Percentiles rank a stretch among this genome's conserved stretches.
phyloP scores from a whole-genome alignment of 2,329 filamentous ascomycete species.

The Aspergillus sp. region DNA sequence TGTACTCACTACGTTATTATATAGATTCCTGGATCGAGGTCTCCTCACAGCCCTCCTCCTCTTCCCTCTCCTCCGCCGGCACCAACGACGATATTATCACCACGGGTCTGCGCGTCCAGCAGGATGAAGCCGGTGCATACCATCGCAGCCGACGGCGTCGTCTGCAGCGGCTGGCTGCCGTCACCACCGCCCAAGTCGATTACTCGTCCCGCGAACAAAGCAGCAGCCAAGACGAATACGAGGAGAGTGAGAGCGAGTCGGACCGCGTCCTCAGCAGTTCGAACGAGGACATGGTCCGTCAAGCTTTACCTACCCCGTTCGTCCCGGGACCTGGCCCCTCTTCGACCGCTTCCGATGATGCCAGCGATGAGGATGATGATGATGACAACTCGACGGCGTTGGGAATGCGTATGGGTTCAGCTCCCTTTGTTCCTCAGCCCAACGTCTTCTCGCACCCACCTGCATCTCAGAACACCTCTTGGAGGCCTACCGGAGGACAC shows the following conservation, averaged over 20 bases:
- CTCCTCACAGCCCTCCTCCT: slow-evolving; percentile 87
- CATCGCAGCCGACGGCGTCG: slow-evolving; percentile 59
- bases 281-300: slow-evolving; percentile 56
- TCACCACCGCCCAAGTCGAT: slow-evolving; percentile 43
- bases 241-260: slow-evolving; percentile 88
- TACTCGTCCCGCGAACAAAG: slow-evolving; percentile 48
- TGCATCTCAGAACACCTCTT: slow-evolving; percentile 49
- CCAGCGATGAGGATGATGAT: slow-evolving; percentile 68
- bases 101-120: slow-evolving; percentile 76
- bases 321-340: slow-evolving; percentile 26
- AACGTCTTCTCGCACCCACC: slow-evolving; percentile 90
- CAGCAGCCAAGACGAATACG: slow-evolving; percentile 92
- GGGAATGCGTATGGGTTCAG: slow-evolving; percentile 59
- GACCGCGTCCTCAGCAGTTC: slow-evolving; percentile 69
- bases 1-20: slow-evolving; percentile 50
- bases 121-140: slow-evolving; percentile 53
- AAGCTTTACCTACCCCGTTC: slow-evolving; percentile 24
- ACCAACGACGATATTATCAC: slow-evolving; percentile 82
- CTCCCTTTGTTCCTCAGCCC: slow-evolving; percentile 77
- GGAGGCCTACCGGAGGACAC: slow-evolving; percentile 47
- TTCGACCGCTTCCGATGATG: slow-evolving; percentile 31
- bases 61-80: slow-evolving; percentile 78
- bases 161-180: slow-evolving; percentile 36
- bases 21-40: slow-evolving; percentile 97
- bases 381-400: slow-evolving; percentile 83